Percentiles rank a stretch among this genome's conserved stretches.
phyloP scores from a whole-genome alignment of 163 green algal genomes.

The Prototheca wickerhamii region DNA sequence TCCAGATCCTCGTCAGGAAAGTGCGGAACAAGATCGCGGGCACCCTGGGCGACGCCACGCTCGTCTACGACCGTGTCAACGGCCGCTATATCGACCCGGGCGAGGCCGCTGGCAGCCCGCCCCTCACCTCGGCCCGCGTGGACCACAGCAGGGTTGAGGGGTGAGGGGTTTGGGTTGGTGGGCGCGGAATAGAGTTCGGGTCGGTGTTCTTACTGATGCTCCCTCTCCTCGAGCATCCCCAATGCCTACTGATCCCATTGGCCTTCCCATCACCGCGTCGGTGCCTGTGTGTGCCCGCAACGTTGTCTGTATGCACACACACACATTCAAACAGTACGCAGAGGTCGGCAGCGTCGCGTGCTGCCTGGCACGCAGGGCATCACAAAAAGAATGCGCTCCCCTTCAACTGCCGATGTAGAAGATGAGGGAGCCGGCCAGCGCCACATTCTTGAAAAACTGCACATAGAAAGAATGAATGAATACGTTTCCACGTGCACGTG shows the following conservation, averaged over 20 bases:
- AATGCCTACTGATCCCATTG: not conserved
- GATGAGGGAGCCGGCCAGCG: not conserved
- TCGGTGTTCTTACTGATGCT: not conserved
- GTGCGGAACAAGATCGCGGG: conserved; percentile 89
- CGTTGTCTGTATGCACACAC: too few species aligned
- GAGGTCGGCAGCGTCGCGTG: too few species aligned
- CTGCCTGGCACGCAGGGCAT: too few species aligned
- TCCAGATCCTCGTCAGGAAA: conserved; percentile 69
- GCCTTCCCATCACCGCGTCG: too few species aligned
- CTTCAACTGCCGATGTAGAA: not conserved
- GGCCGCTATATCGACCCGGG: conserved; percentile 24
- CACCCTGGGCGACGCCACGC: conserved; percentile 49
- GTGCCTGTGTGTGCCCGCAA: too few species aligned
- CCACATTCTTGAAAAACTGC: conserved; percentile 16
- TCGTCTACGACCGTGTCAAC: conserved; percentile 35
- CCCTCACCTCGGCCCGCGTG: not conserved
- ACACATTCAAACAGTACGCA: too few species aligned
- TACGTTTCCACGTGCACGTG: not conserved
- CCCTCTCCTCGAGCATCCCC: not conserved
- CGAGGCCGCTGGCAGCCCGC: not conserved
- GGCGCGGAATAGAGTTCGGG: not conserved
- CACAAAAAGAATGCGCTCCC: too few species aligned
- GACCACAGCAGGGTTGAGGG: not conserved
- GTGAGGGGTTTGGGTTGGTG: not conserved
- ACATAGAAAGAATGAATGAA: not conserved